phyloP scores from a whole-genome alignment of 2,329 filamentous ascomycete genomes.

The Cryphonectria radicalis region DNA sequence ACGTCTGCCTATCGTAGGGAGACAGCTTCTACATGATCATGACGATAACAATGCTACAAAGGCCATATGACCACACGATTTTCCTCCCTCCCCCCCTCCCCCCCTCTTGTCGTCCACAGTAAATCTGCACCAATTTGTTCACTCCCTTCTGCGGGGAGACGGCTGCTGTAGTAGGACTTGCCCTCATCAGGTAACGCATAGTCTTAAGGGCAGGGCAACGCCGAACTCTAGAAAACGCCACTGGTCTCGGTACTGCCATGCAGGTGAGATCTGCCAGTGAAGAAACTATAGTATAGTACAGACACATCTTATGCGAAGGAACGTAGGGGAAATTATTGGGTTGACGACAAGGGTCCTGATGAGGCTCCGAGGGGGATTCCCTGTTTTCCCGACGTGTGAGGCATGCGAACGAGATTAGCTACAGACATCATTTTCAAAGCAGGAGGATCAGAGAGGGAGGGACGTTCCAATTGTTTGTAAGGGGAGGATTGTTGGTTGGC shows the following conservation, averaged over 20 bases:
- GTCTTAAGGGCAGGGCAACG: slow-evolving; percentile 21
- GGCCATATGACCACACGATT: background rate
- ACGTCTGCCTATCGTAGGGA: background rate
- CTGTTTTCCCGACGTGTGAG: slow-evolving; percentile 30
- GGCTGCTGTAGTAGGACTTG: background rate
- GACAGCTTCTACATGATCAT: background rate
- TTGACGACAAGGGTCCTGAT: slow-evolving; percentile 3
- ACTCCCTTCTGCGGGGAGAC: slow-evolving; percentile 10
- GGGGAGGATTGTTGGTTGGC: slow-evolving; percentile 25
- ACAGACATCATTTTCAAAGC: slow-evolving; percentile 38
- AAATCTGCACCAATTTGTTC: background rate
- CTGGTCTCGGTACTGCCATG: slow-evolving; percentile 16
- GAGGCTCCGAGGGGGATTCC: slow-evolving; percentile 6
- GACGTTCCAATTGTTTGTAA: slow-evolving; percentile 18
- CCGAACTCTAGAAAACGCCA: slow-evolving; percentile 18
- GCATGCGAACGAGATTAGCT: slow-evolving; percentile 49
- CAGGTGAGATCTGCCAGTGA: slow-evolving; percentile 17
- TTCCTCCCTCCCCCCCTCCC: background rate
- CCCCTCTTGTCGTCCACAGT: background rate
- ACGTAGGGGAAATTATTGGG: slow-evolving; percentile 27
- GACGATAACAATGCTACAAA: slow-evolving; percentile 6
- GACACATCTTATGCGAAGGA: slow-evolving; percentile 21
- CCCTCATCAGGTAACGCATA: slow-evolving; percentile 25
- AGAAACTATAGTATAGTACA: slow-evolving; percentile 7
- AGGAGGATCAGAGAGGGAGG: slow-evolving; percentile 20